Evolutionary conservation across 495 filamentous ascomycete species (phyloP).

Genomic region (Tirmania nivea): DNA sequence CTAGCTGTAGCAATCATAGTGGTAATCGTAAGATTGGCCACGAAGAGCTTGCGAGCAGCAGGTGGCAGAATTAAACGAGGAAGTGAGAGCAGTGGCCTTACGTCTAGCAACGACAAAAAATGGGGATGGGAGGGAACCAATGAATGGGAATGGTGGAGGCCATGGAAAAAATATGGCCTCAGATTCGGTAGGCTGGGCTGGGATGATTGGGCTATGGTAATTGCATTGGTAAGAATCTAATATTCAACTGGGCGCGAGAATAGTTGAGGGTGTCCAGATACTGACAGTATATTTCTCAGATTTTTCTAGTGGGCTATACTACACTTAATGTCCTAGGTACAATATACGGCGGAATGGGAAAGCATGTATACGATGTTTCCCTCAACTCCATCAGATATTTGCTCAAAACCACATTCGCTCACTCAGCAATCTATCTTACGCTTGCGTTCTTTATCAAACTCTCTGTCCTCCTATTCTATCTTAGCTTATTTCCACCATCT

Average conservation of each 20-base stretch:
- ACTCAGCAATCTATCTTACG: slow-evolving; percentile 13
- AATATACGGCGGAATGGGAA: slow-evolving; percentile 8
- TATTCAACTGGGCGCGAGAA: neutral
- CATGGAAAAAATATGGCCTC: neutral
- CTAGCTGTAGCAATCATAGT: neutral
- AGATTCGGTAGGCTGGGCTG: slow-evolving; percentile 3
- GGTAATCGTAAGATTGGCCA: neutral
- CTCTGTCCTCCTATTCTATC: slow-evolving; percentile 16
- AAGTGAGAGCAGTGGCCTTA: neutral
- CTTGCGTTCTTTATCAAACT: slow-evolving; percentile 11
- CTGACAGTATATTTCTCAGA: slow-evolving; percentile 5
- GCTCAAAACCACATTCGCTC: slow-evolving; percentile 10
- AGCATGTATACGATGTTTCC: slow-evolving; percentile 12
- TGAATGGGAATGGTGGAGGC: neutral
- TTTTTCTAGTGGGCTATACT: neutral
- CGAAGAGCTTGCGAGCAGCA: neutral
- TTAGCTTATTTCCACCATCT: slow-evolving; percentile 5
- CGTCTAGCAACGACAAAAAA: neutral
- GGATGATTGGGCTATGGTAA: slow-evolving; percentile 14
- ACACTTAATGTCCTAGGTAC: slow-evolving; percentile 1
- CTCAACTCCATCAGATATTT: neutral
- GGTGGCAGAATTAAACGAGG: neutral
- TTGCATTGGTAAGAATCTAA: slow-evolving; percentile 6
- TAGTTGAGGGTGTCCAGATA: slow-evolving; percentile 1
- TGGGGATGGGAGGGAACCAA: neutral